Base-by-base conservation (phyloP, 1,284 basidiomycete species). In the Pholiota adiposa region DNA sequence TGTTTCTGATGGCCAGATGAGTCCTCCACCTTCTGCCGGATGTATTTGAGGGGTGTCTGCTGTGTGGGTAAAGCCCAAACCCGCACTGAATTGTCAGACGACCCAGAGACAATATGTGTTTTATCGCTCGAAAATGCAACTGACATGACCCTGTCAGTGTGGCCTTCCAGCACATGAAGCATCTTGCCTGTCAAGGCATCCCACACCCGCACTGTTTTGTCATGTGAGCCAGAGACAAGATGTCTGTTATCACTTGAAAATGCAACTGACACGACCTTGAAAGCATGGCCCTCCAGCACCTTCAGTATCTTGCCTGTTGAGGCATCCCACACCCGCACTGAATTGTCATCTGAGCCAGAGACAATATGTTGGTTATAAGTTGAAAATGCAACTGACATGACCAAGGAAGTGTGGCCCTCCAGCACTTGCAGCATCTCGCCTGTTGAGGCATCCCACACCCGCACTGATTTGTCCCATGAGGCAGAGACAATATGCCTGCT, bases 371-470 rank as follows among this genome's bases (percentile, higher is more conserved):
- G 41, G 31, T 54, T 54, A 41, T 64, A 44, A n/a, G 25, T 12
- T 6, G 60, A 64, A 33, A 60, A 48, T 4, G 57, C 60, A 23
- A 62, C 51, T 18, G 60, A 56, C n/a, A 12, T 54, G 34, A 64
- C 49, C 2, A 5, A 3, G 9, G 12, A 5, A n/a, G 51, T 58
- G 55, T 64, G 60, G 31, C 58, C 60, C 38, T 60, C 18, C 38
- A 62, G 43, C 18, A 55, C 49, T 1, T 49, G 38, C 31, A 58
- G 29, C 51, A 34, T 38, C 31, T n/a, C 41, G 25, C 40, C 54
- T 11, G 29, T 31, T 11, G 29, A 31, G 29, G 29, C 33, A n/a
- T n/a, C n/a, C n/a, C n/a, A n/a, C n/a, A n/a, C 51, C 19, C 51
- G 18, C 18, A 55, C 41, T 44, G 54, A 46, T 2, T 31, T 44